Conservation (phyloP, 768 basidiomycete species). For the Boletellus ananas region DNA sequence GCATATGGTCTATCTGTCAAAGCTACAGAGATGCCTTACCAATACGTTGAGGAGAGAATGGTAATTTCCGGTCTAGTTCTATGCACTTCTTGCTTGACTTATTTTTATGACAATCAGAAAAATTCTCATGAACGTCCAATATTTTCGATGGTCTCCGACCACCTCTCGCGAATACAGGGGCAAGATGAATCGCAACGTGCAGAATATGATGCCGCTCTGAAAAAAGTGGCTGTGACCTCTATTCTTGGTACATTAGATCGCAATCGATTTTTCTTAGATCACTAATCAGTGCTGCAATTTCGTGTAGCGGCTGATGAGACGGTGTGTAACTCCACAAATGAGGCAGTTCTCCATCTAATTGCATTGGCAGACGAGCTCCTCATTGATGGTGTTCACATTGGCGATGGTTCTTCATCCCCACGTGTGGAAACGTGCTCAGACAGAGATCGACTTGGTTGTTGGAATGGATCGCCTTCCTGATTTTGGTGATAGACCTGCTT, state of each 20-base stretch:
- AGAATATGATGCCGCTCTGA: constrained; percentile 1
- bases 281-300: not conserved
- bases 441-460: constrained; percentile 24
- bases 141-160: constrained; percentile 3
- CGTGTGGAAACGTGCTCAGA: constrained; percentile 8
- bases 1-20: too few relatives aligned
- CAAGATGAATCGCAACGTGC: not conserved
- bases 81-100: not conserved
- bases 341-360: not conserved
- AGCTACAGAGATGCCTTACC: too few relatives aligned
- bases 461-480: constrained; percentile 21
- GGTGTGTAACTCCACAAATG: constrained; percentile 1
- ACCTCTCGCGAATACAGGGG: not conserved
- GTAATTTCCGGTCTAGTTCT: not conserved
- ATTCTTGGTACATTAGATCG: not conserved
- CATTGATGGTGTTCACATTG: constrained; percentile 1
- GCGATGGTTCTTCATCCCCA: constrained; percentile 2
- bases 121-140: not conserved
- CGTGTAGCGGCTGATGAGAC: not conserved
- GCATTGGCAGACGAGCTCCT: not conserved
- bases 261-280: not conserved
- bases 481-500: constrained; percentile 15
- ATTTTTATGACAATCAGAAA: not conserved
- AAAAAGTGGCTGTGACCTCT: constrained; percentile 1
- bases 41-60: constrained; percentile 2